phyloP scores from a whole-genome alignment of 345 rosid species.

The Brassica juncea region DNA sequence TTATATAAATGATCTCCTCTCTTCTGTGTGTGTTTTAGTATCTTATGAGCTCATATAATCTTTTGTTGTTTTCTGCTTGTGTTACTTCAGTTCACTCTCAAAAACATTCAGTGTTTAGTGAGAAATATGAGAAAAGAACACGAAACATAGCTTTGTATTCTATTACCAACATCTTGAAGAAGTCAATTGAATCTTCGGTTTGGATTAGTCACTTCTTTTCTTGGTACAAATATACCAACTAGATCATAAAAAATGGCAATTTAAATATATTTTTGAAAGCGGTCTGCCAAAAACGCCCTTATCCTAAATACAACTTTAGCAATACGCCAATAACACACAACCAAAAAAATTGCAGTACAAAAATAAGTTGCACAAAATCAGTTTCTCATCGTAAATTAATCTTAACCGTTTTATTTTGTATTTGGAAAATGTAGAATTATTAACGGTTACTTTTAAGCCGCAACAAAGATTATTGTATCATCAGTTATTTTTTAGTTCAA shows the following conservation, averaged over 20 bases:
- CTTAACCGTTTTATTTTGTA: not conserved
- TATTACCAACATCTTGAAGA: not conserved
- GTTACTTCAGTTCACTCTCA: not conserved
- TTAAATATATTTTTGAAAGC: not conserved
- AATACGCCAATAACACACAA: too few relatives aligned
- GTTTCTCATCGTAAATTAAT: not conserved
- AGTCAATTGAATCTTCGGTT: not conserved
- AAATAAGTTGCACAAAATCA: not conserved
- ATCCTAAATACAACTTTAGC: not conserved
- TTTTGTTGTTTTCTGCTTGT: not conserved
- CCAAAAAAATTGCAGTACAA: not conserved
- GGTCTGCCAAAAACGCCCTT: not conserved
- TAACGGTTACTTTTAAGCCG: not conserved
- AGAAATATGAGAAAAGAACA: not conserved
- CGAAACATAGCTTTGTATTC: not conserved
- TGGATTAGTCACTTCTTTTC: too few relatives aligned
- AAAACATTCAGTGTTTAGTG: not conserved
- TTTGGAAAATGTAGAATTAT: not conserved
- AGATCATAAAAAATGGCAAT: not conserved
- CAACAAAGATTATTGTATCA: not conserved
- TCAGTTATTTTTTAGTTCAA: not conserved
- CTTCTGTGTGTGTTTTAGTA: not conserved
- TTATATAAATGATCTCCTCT: not conserved
- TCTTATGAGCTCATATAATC: not conserved
- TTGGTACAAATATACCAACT: not conserved